Evolutionary conservation across 2,329 filamentous ascomycete genomes (phyloP).

Genomic region (Oidium heveae): DNA sequence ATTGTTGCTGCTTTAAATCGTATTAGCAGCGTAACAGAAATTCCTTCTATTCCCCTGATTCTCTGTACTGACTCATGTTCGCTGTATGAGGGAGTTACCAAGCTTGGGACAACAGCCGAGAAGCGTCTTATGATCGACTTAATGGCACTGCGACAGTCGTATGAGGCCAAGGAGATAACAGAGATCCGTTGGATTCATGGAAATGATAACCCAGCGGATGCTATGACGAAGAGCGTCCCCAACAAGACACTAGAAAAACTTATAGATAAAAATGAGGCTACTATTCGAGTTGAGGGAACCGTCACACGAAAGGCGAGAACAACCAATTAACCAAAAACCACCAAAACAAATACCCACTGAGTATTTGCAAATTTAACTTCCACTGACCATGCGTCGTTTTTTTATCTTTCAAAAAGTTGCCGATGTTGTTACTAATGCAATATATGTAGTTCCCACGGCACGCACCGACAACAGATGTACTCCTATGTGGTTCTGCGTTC

Average conservation of each 20-base stretch:
- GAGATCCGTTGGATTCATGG: background rate
- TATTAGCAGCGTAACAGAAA: background rate
- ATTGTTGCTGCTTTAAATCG: background rate
- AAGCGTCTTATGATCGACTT: background rate
- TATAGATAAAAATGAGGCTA: background rate
- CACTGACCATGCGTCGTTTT: too few relatives aligned
- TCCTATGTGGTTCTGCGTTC: too few relatives aligned
- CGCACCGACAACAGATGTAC: too few relatives aligned
- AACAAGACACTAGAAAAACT: background rate
- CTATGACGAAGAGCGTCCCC: background rate
- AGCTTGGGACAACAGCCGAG: constrained; percentile 1
- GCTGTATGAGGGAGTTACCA: background rate
- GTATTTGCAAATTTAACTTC: too few relatives aligned
- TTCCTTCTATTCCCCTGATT: background rate
- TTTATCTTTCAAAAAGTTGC: too few relatives aligned
- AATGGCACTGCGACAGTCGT: background rate
- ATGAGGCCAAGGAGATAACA: background rate
- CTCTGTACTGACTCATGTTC: too few relatives aligned
- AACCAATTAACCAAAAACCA: too few relatives aligned
- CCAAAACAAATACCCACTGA: too few relatives aligned
- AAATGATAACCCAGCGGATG: too few relatives aligned
- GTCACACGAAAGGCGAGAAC: background rate
- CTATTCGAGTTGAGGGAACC: background rate
- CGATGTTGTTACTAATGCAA: too few relatives aligned
- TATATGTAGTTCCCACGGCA: too few relatives aligned